Percentiles rank a stretch among this genome's conserved stretches.
Evolutionary conservation across 768 basidiomycete species (phyloP).

Genomic region (Leccinum broughii): DNA sequence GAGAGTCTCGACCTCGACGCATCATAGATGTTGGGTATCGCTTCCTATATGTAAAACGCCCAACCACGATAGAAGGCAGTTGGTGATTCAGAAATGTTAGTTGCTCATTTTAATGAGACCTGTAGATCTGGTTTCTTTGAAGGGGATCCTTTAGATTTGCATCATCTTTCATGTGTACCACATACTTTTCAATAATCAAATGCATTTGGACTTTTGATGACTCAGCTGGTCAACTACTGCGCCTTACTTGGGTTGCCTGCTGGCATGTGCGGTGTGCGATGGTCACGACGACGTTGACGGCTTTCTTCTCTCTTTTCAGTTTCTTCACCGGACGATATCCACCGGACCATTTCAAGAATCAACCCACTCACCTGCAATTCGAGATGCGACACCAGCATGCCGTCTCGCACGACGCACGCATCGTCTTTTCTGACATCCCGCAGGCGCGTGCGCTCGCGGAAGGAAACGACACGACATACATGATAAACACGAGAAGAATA

Average conservation of each 20-base stretch:
- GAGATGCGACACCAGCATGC: constrained; percentile 66
- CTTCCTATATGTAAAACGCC: constrained; percentile 9
- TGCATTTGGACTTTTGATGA: constrained; percentile 15
- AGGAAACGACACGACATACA: constrained; percentile 32
- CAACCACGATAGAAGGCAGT: constrained; percentile 4
- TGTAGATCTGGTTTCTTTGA: background rate
- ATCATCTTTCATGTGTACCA: constrained; percentile 1
- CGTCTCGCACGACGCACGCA: constrained; percentile 44
- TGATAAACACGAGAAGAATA: constrained; percentile 39
- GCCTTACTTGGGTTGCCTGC: background rate
- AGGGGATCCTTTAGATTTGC: constrained; percentile 3
- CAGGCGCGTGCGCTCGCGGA: constrained; percentile 9
- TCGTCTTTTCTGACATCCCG: constrained; percentile 56
- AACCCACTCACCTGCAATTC: constrained; percentile 39
- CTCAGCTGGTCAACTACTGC: constrained; percentile 10
- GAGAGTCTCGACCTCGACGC: constrained; percentile 43
- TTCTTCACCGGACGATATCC: constrained; percentile 18
- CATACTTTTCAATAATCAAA: background rate
- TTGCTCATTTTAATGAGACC: constrained; percentile 8
- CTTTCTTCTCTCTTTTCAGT: constrained; percentile 43
- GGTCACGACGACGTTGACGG: constrained; percentile 47
- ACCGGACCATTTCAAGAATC: background rate
- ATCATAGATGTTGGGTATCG: constrained; percentile 19
- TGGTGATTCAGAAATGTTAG: background rate
- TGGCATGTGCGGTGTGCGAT: constrained; percentile 20